phyloP scores from a whole-genome alignment of 805 yeast species.

The Saccharomycopsis sp. region DNA sequence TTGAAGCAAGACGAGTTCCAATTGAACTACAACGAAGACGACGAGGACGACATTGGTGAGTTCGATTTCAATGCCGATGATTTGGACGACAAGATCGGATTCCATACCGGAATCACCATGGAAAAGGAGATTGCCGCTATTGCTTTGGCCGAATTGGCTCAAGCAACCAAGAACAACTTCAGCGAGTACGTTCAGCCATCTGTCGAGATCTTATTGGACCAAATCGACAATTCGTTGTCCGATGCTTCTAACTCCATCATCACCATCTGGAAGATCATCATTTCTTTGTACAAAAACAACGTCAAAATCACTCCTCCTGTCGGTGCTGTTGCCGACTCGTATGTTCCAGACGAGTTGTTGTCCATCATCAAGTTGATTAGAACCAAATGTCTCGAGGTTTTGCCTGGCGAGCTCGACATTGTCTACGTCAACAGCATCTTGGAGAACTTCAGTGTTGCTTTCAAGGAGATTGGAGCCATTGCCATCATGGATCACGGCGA shows the following conservation, averaged over 20 bases:
- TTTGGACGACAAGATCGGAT: constrained; percentile 65
- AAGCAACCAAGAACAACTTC: constrained; percentile 78
- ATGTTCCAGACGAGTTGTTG: constrained; percentile 51
- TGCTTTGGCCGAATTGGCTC: constrained; percentile 81
- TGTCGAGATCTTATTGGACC: constrained; percentile 55
- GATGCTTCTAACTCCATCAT: constrained; percentile 81
- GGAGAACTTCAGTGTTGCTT: constrained; percentile 64
- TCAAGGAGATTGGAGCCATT: constrained; percentile 66
- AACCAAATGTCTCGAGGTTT: constrained; percentile 50
- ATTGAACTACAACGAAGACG: constrained; percentile 48
- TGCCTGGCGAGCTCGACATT: constrained; percentile 78
- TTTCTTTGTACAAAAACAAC: constrained; percentile 56
- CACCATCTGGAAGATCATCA: constrained; percentile 76
- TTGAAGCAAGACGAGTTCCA: constrained; percentile 83
- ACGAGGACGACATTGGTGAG: constrained; percentile 42
- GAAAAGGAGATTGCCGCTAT: constrained; percentile 95
- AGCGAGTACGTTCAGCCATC: constrained; percentile 70
- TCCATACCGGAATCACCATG: constrained; percentile 90
- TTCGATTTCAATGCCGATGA: constrained; percentile 53
- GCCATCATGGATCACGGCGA: constrained; percentile 58
- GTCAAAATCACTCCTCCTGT: constrained; percentile 33
- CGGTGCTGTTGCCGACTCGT: constrained; percentile 56
- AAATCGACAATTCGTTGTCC: constrained; percentile 82
- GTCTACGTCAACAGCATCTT: constrained; percentile 74
- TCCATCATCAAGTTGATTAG: constrained; percentile 62